These are phyloP conservation scores for Ziziphus jujuba DNA, from an alignment of 306 rosid genomes.

Conservation along the genomic window DNA sequence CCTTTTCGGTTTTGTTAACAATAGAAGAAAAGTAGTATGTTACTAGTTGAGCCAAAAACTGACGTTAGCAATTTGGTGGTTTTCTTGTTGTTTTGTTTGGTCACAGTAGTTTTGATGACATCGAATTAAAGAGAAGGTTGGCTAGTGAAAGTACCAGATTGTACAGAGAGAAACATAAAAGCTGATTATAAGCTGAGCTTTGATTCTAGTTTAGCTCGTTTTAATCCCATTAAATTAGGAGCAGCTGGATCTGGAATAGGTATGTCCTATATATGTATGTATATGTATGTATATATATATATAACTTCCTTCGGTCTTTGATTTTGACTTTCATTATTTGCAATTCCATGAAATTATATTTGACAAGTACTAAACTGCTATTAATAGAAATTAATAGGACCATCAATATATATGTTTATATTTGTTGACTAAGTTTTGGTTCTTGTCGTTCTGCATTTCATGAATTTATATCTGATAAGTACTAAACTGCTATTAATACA, in stretches of 20 bases:
- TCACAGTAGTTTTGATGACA: constrained; percentile 41
- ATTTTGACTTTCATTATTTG: no score
- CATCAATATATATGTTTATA: neutral
- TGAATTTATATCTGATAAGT: no score
- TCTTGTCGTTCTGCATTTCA: no score
- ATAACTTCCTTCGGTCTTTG: constrained; percentile 2
- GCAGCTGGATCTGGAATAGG: constrained; percentile 39
- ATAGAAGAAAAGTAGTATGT: constrained; percentile 8
- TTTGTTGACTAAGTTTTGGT: no score
- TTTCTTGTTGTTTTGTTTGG: constrained; percentile 26
- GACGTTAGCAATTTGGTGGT: constrained; percentile 36
- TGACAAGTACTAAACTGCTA: no score
- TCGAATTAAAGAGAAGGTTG: constrained; percentile 31
- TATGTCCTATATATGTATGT: constrained; percentile 33
- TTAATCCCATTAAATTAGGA: no score
- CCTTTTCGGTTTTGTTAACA: neutral
- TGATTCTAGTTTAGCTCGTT: constrained; percentile 3
- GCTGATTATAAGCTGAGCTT: constrained; percentile 33
- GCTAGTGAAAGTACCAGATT: constrained; percentile 29
- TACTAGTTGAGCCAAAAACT: constrained; percentile 41
- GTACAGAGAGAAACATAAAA: constrained; percentile 19
- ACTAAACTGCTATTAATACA: no score
- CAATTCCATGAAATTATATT: no score
- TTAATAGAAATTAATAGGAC: neutral
- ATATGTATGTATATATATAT: no score